A percentile compares a stretch with the other conserved stretches of the same genome.
Conservation (phyloP, 2,329 filamentous ascomycete species). For the Lachnellula occidentalis region DNA sequence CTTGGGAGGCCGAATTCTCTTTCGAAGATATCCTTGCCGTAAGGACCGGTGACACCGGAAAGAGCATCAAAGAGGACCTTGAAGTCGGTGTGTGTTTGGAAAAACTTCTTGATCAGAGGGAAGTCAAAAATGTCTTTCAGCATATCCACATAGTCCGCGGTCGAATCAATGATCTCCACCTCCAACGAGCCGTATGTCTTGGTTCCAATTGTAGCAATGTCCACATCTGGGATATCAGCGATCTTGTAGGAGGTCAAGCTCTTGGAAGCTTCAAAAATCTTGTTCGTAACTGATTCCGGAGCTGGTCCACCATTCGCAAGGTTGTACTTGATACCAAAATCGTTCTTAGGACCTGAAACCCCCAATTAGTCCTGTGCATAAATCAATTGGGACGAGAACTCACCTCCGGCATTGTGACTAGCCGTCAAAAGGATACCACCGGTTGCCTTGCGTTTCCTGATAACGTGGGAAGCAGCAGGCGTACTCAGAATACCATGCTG, state of each 20-base stretch:
- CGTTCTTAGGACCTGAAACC: constrained; percentile 71
- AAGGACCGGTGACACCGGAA: constrained; percentile 90
- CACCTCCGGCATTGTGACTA: constrained; percentile 96
- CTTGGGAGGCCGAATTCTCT: constrained; percentile 79
- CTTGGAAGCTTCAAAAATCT: constrained; percentile 92
- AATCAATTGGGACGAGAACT: constrained; percentile 7
- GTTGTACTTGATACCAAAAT: constrained; percentile 99
- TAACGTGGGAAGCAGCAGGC: constrained; percentile 91
- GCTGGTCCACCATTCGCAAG: constrained; percentile 92
- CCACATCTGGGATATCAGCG: constrained; percentile 77
- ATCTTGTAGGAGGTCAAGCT: constrained; percentile 88
- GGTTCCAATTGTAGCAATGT: constrained; percentile 76
- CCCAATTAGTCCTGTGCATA: constrained; percentile 5
- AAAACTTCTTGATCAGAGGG: constrained; percentile 89
- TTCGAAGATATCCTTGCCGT: constrained; percentile 92
- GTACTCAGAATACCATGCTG: constrained; percentile 96
- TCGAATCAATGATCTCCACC: constrained; percentile 93
- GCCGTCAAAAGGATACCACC: constrained; percentile 95
- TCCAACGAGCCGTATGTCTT: constrained; percentile 81
- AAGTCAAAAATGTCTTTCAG: constrained; percentile 99
- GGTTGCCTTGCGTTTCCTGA: constrained; percentile 89
- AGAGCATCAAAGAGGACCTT: constrained; percentile 95
- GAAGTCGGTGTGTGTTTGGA: constrained; percentile 81
- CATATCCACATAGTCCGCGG: constrained; percentile 86
- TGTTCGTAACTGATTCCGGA: constrained; percentile 94